Evolutionary conservation across 164 flowering plant species (phyloP).

Genomic region (Macadamia integrifolia): DNA sequence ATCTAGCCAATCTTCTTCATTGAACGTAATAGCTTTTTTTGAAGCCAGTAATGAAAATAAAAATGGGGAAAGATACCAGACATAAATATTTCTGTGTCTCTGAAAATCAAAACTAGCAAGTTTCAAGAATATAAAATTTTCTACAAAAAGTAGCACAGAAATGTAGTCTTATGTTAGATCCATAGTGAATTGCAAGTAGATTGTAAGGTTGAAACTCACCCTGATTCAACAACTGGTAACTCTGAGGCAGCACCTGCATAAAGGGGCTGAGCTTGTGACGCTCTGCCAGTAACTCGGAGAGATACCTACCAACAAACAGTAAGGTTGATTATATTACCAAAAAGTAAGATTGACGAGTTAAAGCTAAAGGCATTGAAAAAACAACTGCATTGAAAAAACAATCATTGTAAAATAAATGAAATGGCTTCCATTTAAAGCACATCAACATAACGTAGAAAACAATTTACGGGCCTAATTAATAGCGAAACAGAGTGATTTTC

Average conservation of each 20-base stretch:
- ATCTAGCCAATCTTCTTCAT: background rate
- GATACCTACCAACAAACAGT: slow-evolving; percentile 49
- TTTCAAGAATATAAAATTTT: background rate
- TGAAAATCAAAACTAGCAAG: too few relatives aligned
- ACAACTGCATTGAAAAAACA: background rate
- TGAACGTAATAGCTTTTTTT: too few relatives aligned
- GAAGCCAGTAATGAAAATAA: background rate
- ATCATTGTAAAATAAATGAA: background rate
- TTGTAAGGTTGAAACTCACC: slow-evolving; percentile 47
- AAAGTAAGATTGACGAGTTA: background rate
- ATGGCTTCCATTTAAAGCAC: background rate
- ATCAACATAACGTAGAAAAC: background rate
- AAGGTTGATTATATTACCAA: background rate
- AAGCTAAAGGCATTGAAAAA: background rate
- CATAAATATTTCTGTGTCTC: background rate
- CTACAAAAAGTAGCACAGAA: background rate
- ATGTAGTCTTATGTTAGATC: too few relatives aligned
- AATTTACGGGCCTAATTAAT: too few relatives aligned
- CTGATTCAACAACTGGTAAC: slow-evolving; percentile 74
- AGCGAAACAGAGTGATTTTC: background rate
- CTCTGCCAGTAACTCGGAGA: slow-evolving; percentile 74
- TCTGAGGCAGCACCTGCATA: slow-evolving; percentile 65
- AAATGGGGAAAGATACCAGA: background rate
- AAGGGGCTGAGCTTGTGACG: slow-evolving; percentile 81
- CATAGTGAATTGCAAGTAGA: background rate